Evolutionary conservation across 2,329 filamentous ascomycete genomes (phyloP), one percentile per base, ranked within the genome.

Genomic region (Ophiostoma perfectum): DNA sequence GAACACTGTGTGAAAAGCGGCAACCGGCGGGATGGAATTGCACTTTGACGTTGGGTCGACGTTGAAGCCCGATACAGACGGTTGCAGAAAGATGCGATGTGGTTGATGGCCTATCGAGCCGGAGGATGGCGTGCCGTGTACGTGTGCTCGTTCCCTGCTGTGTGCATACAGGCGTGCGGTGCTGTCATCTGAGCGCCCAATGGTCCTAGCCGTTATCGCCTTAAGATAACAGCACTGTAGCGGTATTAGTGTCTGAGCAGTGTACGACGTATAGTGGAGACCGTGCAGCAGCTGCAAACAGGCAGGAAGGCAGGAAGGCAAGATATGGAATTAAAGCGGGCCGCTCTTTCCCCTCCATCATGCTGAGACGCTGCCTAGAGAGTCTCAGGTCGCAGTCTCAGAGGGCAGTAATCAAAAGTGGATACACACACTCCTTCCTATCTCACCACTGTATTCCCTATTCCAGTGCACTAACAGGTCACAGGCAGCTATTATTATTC

Each of bases 61-160:
- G 55, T 60, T 60, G 55, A 60, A 14, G 55, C 55, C 55, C 27
- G 55, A 60, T 60, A 7, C 52, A 58, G 52, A 58, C 27, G 9
- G 49, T 39, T 14, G 49, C 27, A 45, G 49, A 6, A 8, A 18
- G 49, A n/a, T 18, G 49, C 47, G 18, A 27, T 27, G 49, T 27
- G 49, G 49, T 55, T 27, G 27, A 60, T n/a, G 45, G 45, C 27
- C 27, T 49, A 49, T 49, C 45, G 14, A 49, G 55, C 27, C 55
- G 55, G 55, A 52, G 16, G 55, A 60, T 60, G 55, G 55, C 42
- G 27, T 27, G 27, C 27, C 27, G 27, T 27, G 27, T 27, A 27
- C 27, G 27, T 55, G 49, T 55, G 49, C 49, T 55, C 49, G n/a
- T 55, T 60, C 12, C 27, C 9, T 58, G 14, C 27, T 38, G 27